Base-by-base conservation (phyloP, 495 filamentous ascomycete species). In the Talaromyces borbonicus region DNA sequence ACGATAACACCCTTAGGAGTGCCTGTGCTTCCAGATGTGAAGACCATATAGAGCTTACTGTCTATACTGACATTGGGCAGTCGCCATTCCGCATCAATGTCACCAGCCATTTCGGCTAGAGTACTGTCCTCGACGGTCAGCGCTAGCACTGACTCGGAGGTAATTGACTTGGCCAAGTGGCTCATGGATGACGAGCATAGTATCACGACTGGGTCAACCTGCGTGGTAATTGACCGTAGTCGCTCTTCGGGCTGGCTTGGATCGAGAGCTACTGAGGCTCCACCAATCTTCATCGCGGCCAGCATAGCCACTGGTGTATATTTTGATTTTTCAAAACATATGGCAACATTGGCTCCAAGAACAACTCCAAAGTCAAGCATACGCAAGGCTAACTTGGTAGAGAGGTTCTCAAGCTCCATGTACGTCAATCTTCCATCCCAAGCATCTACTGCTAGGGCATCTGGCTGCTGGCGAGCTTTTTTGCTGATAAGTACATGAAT, bases 351-450 rank as follows among this genome's bases (percentile, higher is more conserved):
- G 0, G 50, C n/a, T n/a, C n/a, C 44, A 19, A 58, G 56, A 0
- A 53, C n/a, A n/a, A n/a, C n/a, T n/a, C n/a, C n/a, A n/a, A n/a
- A n/a, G n/a, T n/a, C n/a, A n/a, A n/a, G n/a, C n/a, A n/a, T n/a
- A n/a, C n/a, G n/a, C n/a, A 46, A 23, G 4, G 71, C 70, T 16
- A 74, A 49, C 5, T 23, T 47, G 14, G 49, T 46, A 1, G 54
- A 40, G 3, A 62, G 48, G 1, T 58, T 36, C 39, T 61, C 57
- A 23, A 70, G 52, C 26, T 73, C 56, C 22, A 45, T 40, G 47
- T 72, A 73, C 1, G 60, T 60, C 5, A 73, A 49, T n/a, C 67
- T 47, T 0, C 68, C 68, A 56, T 73, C 68, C 65, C 66, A 69
- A 1, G 67, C 62, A 47, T 58, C 59, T 1, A 73, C 54, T 14